Conservation (phyloP, 352 stramenopile genomes). For the Pythium dissimile region DNA sequence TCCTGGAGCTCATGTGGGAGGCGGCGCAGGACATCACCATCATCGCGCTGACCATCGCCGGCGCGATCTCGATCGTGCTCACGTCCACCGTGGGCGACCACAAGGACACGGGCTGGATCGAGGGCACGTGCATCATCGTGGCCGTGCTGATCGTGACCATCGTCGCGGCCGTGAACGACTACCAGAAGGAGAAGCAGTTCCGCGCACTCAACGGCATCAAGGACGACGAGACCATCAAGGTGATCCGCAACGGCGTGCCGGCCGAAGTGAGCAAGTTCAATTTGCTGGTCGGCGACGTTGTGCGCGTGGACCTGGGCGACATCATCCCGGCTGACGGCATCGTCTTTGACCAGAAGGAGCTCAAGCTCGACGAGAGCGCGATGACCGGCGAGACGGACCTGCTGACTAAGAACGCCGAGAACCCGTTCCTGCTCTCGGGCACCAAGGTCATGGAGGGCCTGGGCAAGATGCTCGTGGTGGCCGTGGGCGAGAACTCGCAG, state of each 20-base stretch:
- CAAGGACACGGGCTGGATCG: conserved; percentile 80
- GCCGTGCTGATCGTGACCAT: conserved; percentile 88
- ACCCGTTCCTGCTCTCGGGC: conserved; percentile 93
- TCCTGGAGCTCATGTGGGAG: conserved; percentile 86
- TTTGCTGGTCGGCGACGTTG: conserved; percentile 88
- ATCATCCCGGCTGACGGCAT: conserved; percentile 89
- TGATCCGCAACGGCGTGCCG: conserved; percentile 64
- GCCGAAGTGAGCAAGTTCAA: conserved; percentile 70
- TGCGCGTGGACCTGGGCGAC: conserved; percentile 81
- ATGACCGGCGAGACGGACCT: conserved; percentile 92
- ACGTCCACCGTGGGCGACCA: conserved; percentile 51
- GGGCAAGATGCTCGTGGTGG: conserved; percentile 91
- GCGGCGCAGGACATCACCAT: conserved; percentile 83
- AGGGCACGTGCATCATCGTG: conserved; percentile 90
- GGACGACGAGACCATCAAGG: conserved; percentile 83
- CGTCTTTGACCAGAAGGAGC: conserved; percentile 84
- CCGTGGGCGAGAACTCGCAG: conserved; percentile 91
- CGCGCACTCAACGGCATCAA: conserved; percentile 80
- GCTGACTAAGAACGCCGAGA: conserved; percentile 76
- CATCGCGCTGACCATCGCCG: conserved; percentile 56
- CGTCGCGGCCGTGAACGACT: conserved; percentile 90
- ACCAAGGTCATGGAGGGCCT: conserved; percentile 93
- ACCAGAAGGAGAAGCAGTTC: conserved; percentile 92
- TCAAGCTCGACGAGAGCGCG: conserved; percentile 90
- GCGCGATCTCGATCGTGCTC: conserved; percentile 56